A percentile compares a stretch with the other conserved stretches of the same genome.
These are phyloP conservation scores for Omphalotus olearius DNA, from an alignment of 1,284 basidiomycete genomes.

Conservation along the genomic window DNA sequence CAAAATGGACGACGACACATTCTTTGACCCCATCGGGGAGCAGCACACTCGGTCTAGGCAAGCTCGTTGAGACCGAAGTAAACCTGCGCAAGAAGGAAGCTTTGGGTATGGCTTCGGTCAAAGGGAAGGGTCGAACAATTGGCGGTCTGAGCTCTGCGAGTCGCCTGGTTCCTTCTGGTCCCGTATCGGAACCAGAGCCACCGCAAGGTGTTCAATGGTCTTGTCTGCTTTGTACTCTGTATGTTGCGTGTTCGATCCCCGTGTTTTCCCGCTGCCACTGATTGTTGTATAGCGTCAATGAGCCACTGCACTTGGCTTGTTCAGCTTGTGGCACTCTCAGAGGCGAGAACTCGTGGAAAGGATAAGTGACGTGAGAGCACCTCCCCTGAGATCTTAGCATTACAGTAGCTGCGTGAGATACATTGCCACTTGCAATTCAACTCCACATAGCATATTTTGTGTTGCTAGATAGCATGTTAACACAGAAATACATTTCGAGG, in stretches of 20 bases:
- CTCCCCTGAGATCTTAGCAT: no score
- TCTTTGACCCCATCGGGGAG: constrained; percentile 3
- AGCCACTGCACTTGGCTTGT: constrained; percentile 44
- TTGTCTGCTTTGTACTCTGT: constrained; percentile 56
- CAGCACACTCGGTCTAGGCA: constrained; percentile 26
- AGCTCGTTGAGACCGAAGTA: constrained; percentile 42
- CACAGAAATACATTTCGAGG: no score
- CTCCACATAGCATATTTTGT: no score
- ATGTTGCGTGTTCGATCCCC: constrained; percentile 21
- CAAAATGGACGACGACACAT: constrained; percentile 7
- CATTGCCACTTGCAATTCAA: no score
- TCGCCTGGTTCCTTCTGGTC: constrained; percentile 1
- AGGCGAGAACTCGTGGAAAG: neutral
- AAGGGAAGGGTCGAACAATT: constrained; percentile 26
- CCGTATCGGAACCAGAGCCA: neutral
- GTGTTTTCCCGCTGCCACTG: neutral
- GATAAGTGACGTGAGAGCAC: neutral
- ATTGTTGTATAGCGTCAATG: constrained; percentile 36
- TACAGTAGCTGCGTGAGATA: no score
- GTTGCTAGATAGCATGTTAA: no score
- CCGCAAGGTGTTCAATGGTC: constrained; percentile 29
- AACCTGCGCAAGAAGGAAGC: constrained; percentile 43
- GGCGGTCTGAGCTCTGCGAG: constrained; percentile 15
- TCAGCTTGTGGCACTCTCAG: constrained; percentile 34
- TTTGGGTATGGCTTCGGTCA: constrained; percentile 34